Percentiles rank a stretch among this genome's conserved stretches.
These are phyloP conservation scores for Fusarium multiceps DNA, from an alignment of 2,329 filamentous ascomycete genomes.

Conservation along the genomic window DNA sequence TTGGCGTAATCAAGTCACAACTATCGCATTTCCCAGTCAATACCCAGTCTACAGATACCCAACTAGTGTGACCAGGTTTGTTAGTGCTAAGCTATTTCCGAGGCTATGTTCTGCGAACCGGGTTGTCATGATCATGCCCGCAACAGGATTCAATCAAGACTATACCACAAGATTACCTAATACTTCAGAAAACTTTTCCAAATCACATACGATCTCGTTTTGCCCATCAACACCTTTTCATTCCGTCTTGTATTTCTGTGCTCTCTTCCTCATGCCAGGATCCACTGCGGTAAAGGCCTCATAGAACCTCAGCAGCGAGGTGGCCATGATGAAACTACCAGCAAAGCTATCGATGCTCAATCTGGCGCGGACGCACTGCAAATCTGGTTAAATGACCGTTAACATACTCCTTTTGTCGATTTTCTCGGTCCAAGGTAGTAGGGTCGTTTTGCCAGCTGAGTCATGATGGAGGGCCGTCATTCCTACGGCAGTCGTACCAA, in stretches of 20 bases:
- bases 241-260: background rate
- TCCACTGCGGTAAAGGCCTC: background rate
- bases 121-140: background rate
- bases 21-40: background rate
- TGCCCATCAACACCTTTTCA: background rate
- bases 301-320: background rate
- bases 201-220: too few relatives aligned
- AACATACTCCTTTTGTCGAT: background rate
- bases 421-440: background rate
- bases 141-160: background rate
- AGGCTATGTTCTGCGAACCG: background rate
- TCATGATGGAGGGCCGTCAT: constrained; percentile 16
- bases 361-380: background rate
- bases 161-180: background rate
- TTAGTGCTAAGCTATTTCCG: background rate
- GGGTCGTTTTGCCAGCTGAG: background rate
- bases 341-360: background rate
- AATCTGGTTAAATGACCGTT: too few relatives aligned
- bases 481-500: background rate
- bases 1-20: background rate
- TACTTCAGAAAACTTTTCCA: background rate
- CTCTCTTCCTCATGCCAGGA: background rate
- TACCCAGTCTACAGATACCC: background rate
- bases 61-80: background rate
- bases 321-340: constrained; percentile 13